phyloP scores from a whole-genome alignment of 2,329 filamentous ascomycete genomes.

The Cordyceps farinosa region DNA sequence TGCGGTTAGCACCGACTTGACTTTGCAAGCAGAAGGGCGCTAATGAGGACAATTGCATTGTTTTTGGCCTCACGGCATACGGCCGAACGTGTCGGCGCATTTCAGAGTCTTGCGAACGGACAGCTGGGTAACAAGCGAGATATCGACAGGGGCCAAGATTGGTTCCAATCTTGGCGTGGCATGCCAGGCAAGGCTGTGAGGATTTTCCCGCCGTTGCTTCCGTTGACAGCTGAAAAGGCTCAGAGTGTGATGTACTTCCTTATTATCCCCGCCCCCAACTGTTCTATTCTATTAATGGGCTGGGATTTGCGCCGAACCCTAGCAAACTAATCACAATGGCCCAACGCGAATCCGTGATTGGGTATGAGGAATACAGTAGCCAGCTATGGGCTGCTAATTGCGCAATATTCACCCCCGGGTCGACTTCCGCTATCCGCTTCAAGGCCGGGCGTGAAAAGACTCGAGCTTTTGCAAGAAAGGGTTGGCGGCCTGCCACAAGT shows the following conservation, averaged over 20 bases:
- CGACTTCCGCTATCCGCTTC: slow-evolving; percentile 7
- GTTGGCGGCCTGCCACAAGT: neutral
- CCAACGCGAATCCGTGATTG: neutral
- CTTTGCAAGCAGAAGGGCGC: neutral
- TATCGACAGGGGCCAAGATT: neutral
- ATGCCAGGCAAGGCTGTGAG: neutral
- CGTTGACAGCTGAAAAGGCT: neutral
- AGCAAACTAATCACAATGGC: neutral
- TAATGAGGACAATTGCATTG: slow-evolving; percentile 5
- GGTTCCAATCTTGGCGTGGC: neutral
- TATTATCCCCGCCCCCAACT: neutral
- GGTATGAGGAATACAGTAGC: neutral
- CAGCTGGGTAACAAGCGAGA: neutral
- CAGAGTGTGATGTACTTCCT: neutral
- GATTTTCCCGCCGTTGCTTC: neutral
- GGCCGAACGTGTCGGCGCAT: neutral
- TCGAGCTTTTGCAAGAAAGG: neutral
- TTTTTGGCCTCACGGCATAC: neutral
- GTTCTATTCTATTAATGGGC: slow-evolving; percentile 7
- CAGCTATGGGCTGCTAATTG: neutral
- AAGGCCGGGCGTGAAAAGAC: neutral
- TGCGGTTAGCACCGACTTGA: neutral
- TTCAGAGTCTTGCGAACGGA: neutral
- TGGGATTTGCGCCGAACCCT: slow-evolving; percentile 9
- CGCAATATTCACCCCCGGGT: slow-evolving; percentile 2